A percentile compares a stretch with the other conserved stretches of the same genome.
These are phyloP conservation scores for Protomyces macrosporus DNA, from an alignment of 1,139 yeast genomes.

Conservation along the genomic window DNA sequence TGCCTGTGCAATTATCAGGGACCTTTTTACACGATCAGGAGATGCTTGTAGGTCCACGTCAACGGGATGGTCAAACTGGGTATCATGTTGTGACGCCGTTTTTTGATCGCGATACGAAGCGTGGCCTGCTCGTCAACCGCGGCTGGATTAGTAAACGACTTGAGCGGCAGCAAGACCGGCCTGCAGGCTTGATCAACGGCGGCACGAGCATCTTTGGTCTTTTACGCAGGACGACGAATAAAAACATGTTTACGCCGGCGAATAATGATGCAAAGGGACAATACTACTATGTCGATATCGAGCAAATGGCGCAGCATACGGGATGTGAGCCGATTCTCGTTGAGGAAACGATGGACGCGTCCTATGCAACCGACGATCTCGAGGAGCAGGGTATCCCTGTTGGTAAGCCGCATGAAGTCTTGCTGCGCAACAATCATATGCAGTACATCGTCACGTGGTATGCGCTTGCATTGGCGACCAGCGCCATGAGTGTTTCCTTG, in stretches of 20 bases:
- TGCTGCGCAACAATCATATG: constrained; percentile 79
- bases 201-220: not conserved
- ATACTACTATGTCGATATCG: constrained; percentile 62
- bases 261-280: not conserved
- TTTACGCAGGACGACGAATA: not conserved
- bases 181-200: constrained; percentile 38
- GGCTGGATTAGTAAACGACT: constrained; percentile 85
- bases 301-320: constrained; percentile 68
- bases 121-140: constrained; percentile 61
- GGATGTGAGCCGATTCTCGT: constrained; percentile 68
- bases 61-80: constrained; percentile 70
- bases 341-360: constrained; percentile 51
- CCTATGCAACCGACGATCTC: constrained; percentile 28
- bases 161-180: constrained; percentile 59
- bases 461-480: not conserved
- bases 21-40: constrained; percentile 79
- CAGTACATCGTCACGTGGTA: constrained; percentile 93
- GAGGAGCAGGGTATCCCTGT: constrained; percentile 74
- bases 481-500: not conserved
- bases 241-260: constrained; percentile 10
- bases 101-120: constrained; percentile 57
- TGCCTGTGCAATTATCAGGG: constrained; percentile 66
- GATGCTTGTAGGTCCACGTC: constrained; percentile 86
- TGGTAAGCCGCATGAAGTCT: constrained; percentile 73
- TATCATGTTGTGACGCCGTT: constrained; percentile 79